Evolutionary conservation across 768 basidiomycete species (phyloP), one percentile per base, ranked within the genome.

Genomic region (Chlorophyllum brunneum): DNA sequence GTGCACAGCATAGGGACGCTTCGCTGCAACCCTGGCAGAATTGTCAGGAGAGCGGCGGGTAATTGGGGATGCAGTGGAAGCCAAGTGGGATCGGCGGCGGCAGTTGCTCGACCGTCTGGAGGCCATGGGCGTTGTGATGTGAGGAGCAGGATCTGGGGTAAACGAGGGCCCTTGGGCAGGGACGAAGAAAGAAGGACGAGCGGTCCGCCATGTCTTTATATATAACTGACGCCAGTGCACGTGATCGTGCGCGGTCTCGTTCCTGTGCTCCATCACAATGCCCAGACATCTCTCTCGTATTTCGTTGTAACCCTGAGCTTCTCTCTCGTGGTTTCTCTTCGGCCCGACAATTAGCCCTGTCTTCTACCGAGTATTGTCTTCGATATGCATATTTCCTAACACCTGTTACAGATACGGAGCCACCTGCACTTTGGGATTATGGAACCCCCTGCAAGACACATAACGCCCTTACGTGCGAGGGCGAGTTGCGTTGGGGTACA

Each of bases 51-150:
- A 68, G 53, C 50, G 43, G 47, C 23, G 36, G 41, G 44, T 22
- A 44, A 50, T 29, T 31, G 44, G 23, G 33, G 40, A 29, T n/a
- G 54, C 67, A 67, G 70, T 63, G 31, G 72, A 72, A 16, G 74
- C 70, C 26, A 83, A 83, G 51, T 78, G 79, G 20, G 83, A 82
- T 60, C 81, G 67, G 33, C 75, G 74, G 47, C 80, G 79, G 59
- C 73, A 69, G 55, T 63, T 67, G 44, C 64, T 57, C 40, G 63
- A 56, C 50, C 64, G 64, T 37, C 65, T 54, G 46, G 71, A 73
- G 37, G 58, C 50, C 58, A 59, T 59, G 23, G 34, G 20, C 44
- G 30, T 22, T 23, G 29, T 5, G 20, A 45, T 5, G 26, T 22
- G 70, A 67, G 72, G 72, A 59, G 20, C 26, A 42, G 5, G 20